Base-by-base conservation (phyloP, 2,329 filamentous ascomycete genomes). In the Fusarium virguliforme region DNA sequence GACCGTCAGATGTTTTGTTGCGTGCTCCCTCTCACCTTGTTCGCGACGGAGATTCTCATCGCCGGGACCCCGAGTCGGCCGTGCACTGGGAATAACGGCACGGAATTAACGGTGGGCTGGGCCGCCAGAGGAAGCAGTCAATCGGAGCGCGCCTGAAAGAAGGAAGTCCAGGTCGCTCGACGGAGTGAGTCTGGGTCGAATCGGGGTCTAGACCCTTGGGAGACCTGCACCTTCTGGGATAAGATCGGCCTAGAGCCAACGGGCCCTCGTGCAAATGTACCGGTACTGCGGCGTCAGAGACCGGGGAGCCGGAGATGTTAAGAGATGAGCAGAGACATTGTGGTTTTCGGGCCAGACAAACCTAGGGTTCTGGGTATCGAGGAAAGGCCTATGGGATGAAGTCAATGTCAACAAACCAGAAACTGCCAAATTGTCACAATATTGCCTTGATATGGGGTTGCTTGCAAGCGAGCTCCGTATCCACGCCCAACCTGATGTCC, bases 11-110 rank as follows among this genome's bases (percentile, higher is more conserved):
- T 43, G 54, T 37, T 60, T 54, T 40, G 8, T 28, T 38, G 28
- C 18, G 26, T 56, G 13, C 40, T 26, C 32, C 38, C 34, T 6
- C 26, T 48, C 5, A 24, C 5, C 15, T 15, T 41, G 34, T 54
- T 57, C 26, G 53, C 58, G 30, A 60, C 58, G 59, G 69, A 40
- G 43, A 63, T 41, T 70, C 62, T 66, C 53, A 46, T 34, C 38
- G 32, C 62, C 37, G 65, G 50, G 40, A 71, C 55, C 26, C 50
- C 48, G 54, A 61, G 51, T 50, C 35, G 30, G 24, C 69, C 59
- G 62, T 67, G 65, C 53, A 50, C 66, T 61, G 69, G 69, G 51
- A 72, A 72, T 72, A 72, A 70, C 40, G 32, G 22, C 6, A 51
- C 62, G 43, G 69, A 41, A 18, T 64, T 28, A 48, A 60, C 15